Percentiles rank a stretch among this genome's conserved stretches.
Evolutionary conservation across 768 basidiomycete species (phyloP).

Genomic region (Jaapia argillacea): DNA sequence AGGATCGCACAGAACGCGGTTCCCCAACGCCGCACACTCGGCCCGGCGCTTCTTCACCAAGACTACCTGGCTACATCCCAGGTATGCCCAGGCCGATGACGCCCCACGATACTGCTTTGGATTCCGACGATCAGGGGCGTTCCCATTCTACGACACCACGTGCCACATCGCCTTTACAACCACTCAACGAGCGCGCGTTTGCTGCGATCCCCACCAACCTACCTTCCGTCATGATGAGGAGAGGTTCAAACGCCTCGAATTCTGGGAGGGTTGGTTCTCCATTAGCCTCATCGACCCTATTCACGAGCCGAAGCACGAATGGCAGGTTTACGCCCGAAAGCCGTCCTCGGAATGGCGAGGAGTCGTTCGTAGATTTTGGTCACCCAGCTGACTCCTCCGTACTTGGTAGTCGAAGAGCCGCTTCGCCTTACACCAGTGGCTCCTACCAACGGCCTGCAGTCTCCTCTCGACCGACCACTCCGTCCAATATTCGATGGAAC

Average conservation of each 20-base stretch:
- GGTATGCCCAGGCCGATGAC: conserved; percentile 91
- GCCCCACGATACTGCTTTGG: conserved; percentile 58
- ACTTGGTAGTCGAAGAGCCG: conserved; percentile 50
- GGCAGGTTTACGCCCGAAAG: conserved; percentile 60
- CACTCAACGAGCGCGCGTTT: conserved; percentile 19
- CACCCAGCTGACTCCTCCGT: conserved; percentile 33
- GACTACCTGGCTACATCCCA: conserved; percentile 76
- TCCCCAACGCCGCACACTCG: conserved; percentile 42
- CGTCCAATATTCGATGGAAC: conserved; percentile 73
- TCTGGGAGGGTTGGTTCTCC: conserved; percentile 41
- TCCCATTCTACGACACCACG: conserved; percentile 68
- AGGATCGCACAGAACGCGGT: neutral
- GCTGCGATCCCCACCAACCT: conserved; percentile 25
- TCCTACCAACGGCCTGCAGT: conserved; percentile 52
- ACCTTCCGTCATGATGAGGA: conserved; percentile 32
- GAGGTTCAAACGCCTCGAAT: conserved; percentile 40
- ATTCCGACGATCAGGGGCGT: conserved; percentile 62
- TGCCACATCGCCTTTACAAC: conserved; percentile 54
- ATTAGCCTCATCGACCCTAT: conserved; percentile 32
- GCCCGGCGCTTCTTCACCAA: conserved; percentile 36
- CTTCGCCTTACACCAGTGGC: conserved; percentile 58
- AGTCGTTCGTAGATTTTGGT: conserved; percentile 9
- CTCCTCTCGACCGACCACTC: conserved; percentile 44
- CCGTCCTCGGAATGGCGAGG: conserved; percentile 12
- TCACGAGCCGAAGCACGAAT: conserved; percentile 49